These are phyloP conservation scores for Penicillium roqueforti DNA, from an alignment of 495 filamentous ascomycete genomes.

Conservation along the genomic window DNA sequence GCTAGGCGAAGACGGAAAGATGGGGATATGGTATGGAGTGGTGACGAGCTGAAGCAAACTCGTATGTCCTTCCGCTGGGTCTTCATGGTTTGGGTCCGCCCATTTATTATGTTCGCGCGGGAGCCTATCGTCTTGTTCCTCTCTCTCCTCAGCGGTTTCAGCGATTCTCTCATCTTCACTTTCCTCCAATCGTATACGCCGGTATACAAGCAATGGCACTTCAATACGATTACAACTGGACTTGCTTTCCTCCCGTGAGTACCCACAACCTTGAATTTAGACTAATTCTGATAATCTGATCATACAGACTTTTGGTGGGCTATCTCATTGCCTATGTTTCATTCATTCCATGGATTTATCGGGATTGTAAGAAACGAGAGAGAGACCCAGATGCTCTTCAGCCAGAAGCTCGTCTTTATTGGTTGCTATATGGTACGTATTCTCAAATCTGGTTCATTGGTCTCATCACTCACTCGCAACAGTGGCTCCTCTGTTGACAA, in stretches of 20 bases:
- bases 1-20: slow-evolving; percentile 59
- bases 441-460: not conserved
- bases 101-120: slow-evolving; percentile 74
- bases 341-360: slow-evolving; percentile 61
- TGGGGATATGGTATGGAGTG: slow-evolving; percentile 57
- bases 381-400: slow-evolving; percentile 48
- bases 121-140: slow-evolving; percentile 72
- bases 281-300: not conserved
- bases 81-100: slow-evolving; percentile 60
- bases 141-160: slow-evolving; percentile 70
- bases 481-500: slow-evolving; percentile 59
- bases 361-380: slow-evolving; percentile 42
- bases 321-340: slow-evolving; percentile 61
- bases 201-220: slow-evolving; percentile 64
- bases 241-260: slow-evolving; percentile 56
- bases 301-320: slow-evolving; percentile 54
- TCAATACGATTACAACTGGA: slow-evolving; percentile 51
- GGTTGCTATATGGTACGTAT: slow-evolving; percentile 44
- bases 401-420: slow-evolving; percentile 54
- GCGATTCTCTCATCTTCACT: slow-evolving; percentile 77
- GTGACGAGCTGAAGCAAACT: slow-evolving; percentile 52
- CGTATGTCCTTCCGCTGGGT: slow-evolving; percentile 54
- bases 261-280: not conserved
- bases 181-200: slow-evolving; percentile 65
- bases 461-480: slow-evolving; percentile 2